phyloP scores from a whole-genome alignment of 192 early-diverging fungal species.

The Anaeromyces robustus region DNA sequence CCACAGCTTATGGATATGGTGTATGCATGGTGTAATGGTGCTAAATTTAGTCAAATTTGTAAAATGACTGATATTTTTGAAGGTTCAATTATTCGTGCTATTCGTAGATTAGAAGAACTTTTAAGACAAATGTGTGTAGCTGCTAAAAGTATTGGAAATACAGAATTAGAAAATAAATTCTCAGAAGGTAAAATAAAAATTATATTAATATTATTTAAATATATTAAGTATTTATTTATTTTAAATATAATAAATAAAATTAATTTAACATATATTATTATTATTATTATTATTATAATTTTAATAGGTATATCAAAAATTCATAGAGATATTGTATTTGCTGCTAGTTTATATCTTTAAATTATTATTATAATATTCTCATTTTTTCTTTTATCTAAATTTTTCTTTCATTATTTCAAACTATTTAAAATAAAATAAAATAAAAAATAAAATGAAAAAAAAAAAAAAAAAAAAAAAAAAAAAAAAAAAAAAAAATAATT shows the following conservation, averaged over 20 bases:
- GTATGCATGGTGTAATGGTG: constrained; percentile 78
- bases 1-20: constrained; percentile 90
- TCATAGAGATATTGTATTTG: constrained; percentile 95
- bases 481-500: too few relatives aligned
- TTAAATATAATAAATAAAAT: too few relatives aligned
- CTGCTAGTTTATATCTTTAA: constrained; percentile 75
- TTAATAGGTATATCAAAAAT: constrained; percentile 58
- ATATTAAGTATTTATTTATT: too few relatives aligned
- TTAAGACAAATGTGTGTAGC: constrained; percentile 78
- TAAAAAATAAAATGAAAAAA: too few relatives aligned
- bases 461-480: too few relatives aligned
- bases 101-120: constrained; percentile 79
- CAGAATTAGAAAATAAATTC: constrained; percentile 87
- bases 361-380: too few relatives aligned
- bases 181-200: constrained; percentile 42
- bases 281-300: neutral
- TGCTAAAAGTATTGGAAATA: constrained; percentile 86
- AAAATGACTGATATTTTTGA: constrained; percentile 91
- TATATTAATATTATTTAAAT: too few relatives aligned
- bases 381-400: too few relatives aligned
- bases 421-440: too few relatives aligned
- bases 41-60: constrained; percentile 85
- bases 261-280: too few relatives aligned
- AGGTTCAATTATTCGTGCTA: constrained; percentile 78
- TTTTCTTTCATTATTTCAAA: too few relatives aligned